phyloP scores from a whole-genome alignment of 495 filamentous ascomycete species.

The Trichoderma erinaceum region DNA sequence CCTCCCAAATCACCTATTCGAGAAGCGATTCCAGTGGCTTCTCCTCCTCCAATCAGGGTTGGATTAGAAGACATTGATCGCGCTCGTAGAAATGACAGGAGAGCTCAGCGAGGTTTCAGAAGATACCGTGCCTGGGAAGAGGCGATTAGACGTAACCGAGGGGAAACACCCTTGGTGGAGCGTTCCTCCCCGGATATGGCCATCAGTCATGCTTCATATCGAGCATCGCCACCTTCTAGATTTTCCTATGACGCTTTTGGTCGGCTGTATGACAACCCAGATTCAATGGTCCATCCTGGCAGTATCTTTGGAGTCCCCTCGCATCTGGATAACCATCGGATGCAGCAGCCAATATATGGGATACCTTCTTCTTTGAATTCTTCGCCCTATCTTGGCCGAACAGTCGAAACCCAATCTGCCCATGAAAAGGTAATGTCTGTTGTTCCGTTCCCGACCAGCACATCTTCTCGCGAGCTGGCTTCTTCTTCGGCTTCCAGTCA shows the following conservation, averaged over 20 bases:
- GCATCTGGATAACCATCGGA: not conserved
- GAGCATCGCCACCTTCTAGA: not conserved
- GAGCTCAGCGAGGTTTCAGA: conserved; percentile 13
- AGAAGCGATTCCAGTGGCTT: not conserved
- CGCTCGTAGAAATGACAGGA: not conserved
- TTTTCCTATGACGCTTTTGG: not conserved
- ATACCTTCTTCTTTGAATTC: not conserved
- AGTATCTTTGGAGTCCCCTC: not conserved
- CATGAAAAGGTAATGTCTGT: conserved; percentile 14
- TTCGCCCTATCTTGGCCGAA: not conserved
- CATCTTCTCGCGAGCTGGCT: conserved; percentile 4
- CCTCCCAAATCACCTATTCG: not conserved
- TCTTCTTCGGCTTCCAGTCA: conserved; percentile 1
- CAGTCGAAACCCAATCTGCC: not conserved
- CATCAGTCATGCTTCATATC: not conserved
- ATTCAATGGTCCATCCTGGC: not conserved
- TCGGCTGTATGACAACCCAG: not conserved
- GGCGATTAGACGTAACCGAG: conserved; percentile 15
- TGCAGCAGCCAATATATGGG: not conserved
- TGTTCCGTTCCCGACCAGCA: not conserved
- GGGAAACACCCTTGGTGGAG: not conserved
- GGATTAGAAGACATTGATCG: not conserved
- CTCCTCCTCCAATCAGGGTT: not conserved
- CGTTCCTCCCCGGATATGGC: not conserved
- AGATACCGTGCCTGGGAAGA: conserved; percentile 16